phyloP scores from a whole-genome alignment of 2,329 filamentous ascomycete species.

The Colletotrichum echinochloae region DNA sequence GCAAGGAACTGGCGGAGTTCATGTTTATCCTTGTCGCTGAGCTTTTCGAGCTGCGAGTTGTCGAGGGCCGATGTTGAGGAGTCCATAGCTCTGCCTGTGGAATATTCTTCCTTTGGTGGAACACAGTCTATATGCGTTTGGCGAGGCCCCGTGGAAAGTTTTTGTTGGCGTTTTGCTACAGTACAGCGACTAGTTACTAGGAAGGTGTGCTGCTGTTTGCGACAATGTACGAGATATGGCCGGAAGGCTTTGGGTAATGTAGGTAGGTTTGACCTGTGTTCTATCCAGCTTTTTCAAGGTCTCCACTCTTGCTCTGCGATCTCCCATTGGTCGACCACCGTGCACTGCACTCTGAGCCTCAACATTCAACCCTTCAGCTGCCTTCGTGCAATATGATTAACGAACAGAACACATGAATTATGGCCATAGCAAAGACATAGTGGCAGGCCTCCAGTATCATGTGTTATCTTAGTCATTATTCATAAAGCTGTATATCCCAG shows the following conservation, averaged over 20 bases:
- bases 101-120: not conserved
- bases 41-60: slow-evolving; percentile 75
- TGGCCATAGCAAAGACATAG: not conserved
- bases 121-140: not conserved
- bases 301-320: slow-evolving; percentile 1
- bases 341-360: not conserved
- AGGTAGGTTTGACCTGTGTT: not conserved
- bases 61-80: slow-evolving; percentile 55
- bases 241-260: not conserved
- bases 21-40: slow-evolving; percentile 84
- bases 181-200: not conserved
- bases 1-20: slow-evolving; percentile 89
- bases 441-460: not conserved
- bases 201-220: not conserved
- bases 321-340: slow-evolving; percentile 6
- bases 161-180: not conserved
- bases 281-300: slow-evolving; percentile 20
- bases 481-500: not conserved
- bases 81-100: slow-evolving; percentile 48
- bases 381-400: not conserved
- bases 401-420: not conserved
- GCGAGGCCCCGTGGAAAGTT: too few species aligned
- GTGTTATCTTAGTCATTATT: not conserved
- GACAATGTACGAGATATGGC: not conserved
- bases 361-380: not conserved